Conservation (phyloP, 2,329 filamentous ascomycete species). For the Aureobasidium lini region DNA sequence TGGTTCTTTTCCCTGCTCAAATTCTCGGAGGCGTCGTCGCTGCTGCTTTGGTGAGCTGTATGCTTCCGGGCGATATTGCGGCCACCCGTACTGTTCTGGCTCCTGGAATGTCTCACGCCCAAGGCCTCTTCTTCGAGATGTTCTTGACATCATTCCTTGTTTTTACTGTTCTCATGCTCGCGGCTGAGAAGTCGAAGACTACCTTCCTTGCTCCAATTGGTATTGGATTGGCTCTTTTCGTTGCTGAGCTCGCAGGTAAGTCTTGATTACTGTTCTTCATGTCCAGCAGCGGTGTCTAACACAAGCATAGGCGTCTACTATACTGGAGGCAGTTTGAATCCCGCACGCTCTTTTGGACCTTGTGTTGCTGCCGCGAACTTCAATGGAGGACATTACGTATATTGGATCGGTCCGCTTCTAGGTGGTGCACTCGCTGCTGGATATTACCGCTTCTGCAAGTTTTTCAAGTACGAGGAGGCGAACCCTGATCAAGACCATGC, state of each 20-base stretch:
- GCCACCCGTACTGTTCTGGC: conserved; percentile 24
- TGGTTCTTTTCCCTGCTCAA: conserved; percentile 24
- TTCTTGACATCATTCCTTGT: conserved; percentile 26
- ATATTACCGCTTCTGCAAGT: conserved; percentile 24
- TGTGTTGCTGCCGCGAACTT: conserved; percentile 24
- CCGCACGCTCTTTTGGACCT: conserved; percentile 28
- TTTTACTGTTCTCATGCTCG: conserved; percentile 30
- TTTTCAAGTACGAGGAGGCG: conserved; percentile 24
- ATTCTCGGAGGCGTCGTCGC: conserved; percentile 26
- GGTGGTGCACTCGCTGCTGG: conserved; percentile 20
- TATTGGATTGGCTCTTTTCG: conserved; percentile 21
- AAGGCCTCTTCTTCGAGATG: conserved; percentile 30
- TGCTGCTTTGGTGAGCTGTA: conserved; percentile 23
- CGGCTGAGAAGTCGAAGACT: conserved; percentile 28
- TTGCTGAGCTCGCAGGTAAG: conserved; percentile 21
- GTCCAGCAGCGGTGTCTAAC: background rate
- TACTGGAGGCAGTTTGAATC: conserved; percentile 28
- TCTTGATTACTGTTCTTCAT: no score
- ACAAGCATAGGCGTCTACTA: conserved; percentile 22
- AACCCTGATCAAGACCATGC: conserved; percentile 24
- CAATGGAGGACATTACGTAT: conserved; percentile 26
- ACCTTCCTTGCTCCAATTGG: conserved; percentile 24
- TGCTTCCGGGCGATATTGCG: conserved; percentile 25
- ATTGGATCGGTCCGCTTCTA: conserved; percentile 23
- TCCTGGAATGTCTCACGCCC: conserved; percentile 21